Base-by-base conservation (phyloP, 2,329 filamentous ascomycete species). In the Verticillium dahliae region DNA sequence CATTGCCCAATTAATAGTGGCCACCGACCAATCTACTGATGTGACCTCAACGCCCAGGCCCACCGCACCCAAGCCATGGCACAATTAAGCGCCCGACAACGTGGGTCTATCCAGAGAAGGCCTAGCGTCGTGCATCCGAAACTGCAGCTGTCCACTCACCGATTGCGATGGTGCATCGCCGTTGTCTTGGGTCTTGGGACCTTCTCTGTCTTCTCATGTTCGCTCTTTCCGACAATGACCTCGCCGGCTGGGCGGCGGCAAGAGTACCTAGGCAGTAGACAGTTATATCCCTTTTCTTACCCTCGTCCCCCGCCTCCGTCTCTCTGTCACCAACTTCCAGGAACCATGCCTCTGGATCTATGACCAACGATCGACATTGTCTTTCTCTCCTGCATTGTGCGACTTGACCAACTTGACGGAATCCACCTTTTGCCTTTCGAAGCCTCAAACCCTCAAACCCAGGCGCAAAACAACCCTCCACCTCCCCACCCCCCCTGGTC, bases 401-500 rank as follows among this genome's bases (percentile, higher is more conserved):
- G 45, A 52, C 45, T 52, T 18, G 45, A 27, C 45, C 45, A 22
- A 22, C 45, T 22, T 10, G 7, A 27, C n/a, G 18, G 18, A 52
- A 22, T 52, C 45, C 45, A 52, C 45, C 2, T 18, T 52, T 27
- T 22, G 45, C 18, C n/a, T 31, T 31, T 31, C 27, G 5, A 31
- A 5, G 27, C 27, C 45, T 52, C 45, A 31, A 50, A n/a, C 9
- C 41, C 41, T 22, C 41, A 50, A 52, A n/a, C 18, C 45, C 45
- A 10, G 35, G 35, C n/a, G 11, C 45, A n/a, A 10, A n/a, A 27
- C 27, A 5, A 31, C 27, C 27, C 27, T 31, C 4, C 27, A 31
- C 27, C 27, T 10, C n/a, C 7, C 18, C 45, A 18, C 22, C 45
- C 62, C 71, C 73, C 73, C 71, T 75, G 54, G 73, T 70, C 68